These are phyloP conservation scores for Mycena olivaceomarginata DNA, from an alignment of 768 basidiomycete genomes.

Conservation along the genomic window DNA sequence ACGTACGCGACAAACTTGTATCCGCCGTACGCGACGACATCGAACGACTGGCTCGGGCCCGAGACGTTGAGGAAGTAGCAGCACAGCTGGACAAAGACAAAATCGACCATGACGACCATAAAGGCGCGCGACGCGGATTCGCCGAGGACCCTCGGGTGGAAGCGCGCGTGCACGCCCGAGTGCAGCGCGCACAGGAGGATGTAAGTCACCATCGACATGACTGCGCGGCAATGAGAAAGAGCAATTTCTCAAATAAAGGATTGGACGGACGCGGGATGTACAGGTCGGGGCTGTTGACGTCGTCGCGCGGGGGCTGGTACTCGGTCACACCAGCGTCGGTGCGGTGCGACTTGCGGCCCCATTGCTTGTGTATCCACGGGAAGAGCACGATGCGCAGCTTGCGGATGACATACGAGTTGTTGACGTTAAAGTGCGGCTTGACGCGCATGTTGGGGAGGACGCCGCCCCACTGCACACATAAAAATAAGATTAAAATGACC, in stretches of 20 bases:
- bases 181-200: conserved; percentile 92
- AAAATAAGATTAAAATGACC: conserved; percentile 21
- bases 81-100: conserved; percentile 91
- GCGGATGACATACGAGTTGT: conserved; percentile 94
- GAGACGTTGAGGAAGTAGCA: conserved; percentile 96
- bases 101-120: conserved; percentile 91
- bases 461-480: conserved; percentile 78
- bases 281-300: conserved; percentile 96
- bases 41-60: conserved; percentile 80
- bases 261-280: conserved; percentile 90
- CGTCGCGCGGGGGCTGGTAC: conserved; percentile 93
- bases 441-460: conserved; percentile 85
- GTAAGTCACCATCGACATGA: conserved; percentile 98
- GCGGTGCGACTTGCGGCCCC: conserved; percentile 82
- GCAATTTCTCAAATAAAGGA: conserved; percentile 6
- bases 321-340: conserved; percentile 82
- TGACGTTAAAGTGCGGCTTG: conserved; percentile 97
- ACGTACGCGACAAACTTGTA: conserved; percentile 98
- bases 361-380: conserved; percentile 95
- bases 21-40: conserved; percentile 94
- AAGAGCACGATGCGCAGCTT: conserved; percentile 94
- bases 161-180: conserved; percentile 87
- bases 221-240: conserved; percentile 60
- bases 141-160: conserved; percentile 93
- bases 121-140: conserved; percentile 90